A percentile compares a stretch with the other conserved stretches of the same genome.
Conservation (phyloP, 1,284 basidiomycete species). For the Pascua sp. region DNA sequence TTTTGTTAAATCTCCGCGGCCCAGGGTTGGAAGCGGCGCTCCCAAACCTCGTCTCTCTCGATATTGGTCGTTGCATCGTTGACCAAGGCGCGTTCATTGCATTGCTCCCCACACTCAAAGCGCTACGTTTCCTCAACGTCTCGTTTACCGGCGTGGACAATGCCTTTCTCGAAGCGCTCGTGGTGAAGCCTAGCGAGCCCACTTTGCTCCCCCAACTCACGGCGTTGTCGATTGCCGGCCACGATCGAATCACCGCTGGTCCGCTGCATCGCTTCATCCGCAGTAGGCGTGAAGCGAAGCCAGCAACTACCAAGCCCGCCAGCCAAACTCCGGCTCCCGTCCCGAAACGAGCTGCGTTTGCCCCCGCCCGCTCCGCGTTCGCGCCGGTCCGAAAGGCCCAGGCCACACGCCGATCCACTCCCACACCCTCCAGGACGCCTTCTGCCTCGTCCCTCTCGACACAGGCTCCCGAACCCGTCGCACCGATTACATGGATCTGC, state of each 20-base stretch:
- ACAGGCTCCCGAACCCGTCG: background rate
- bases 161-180: slow-evolving; percentile 26
- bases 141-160: slow-evolving; percentile 23
- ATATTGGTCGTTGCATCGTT: slow-evolving; percentile 22
- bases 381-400: no score
- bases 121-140: slow-evolving; percentile 32
- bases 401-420: no score
- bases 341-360: background rate
- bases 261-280: slow-evolving; percentile 22
- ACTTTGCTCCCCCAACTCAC: slow-evolving; percentile 28
- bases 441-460: background rate
- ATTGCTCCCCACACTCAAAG: slow-evolving; percentile 8
- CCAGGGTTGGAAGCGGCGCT: slow-evolving; percentile 11
- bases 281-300: slow-evolving; percentile 6
- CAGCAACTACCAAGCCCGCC: background rate
- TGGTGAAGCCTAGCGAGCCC: slow-evolving; percentile 10
- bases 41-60: slow-evolving; percentile 22
- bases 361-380: no score
- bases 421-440: no score
- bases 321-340: no score
- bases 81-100: slow-evolving; percentile 8
- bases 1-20: slow-evolving; percentile 7
- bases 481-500: slow-evolving; percentile 32
- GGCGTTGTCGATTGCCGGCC: slow-evolving; percentile 28
- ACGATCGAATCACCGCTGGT: slow-evolving; percentile 21